Evolutionary conservation across 495 filamentous ascomycete genomes (phyloP), one percentile per base, ranked within the genome.

Genomic region (Penicillium dipodomyicola): DNA sequence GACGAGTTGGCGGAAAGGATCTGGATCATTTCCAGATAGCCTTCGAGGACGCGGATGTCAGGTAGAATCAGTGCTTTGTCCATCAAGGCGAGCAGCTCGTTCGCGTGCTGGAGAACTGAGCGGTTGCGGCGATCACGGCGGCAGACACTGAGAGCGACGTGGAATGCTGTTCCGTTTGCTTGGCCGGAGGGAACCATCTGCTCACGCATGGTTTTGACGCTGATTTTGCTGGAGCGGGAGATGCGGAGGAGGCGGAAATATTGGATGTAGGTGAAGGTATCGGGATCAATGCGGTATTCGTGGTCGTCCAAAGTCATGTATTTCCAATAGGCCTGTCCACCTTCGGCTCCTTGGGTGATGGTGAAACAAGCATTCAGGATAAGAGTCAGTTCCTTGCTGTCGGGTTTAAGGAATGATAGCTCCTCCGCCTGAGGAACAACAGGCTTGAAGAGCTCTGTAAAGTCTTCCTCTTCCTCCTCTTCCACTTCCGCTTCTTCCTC

Each of bases 291-390:
- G 22, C 63, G 67, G 63, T 82, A 72, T 3, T 65, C 30, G 1
- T 65, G 62, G 6, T 67, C 56, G 1, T 67, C 69, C 20, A 67
- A 54, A 0, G 87, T 90, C 57, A 97, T 73, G 11, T 85, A 63
- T 9, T 84, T 68, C 91, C 91, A 96, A 73, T 97, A 96, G 14
- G 75, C 72, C 27, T 72, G 67, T 12, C 83, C 86, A 35, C 62
- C 41, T 4, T 61, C 59, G 5, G 61, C 42, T 4, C 60, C 69
- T 50, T 77, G 70, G 1, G 61, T 65, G 56, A 76, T 65, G 23
- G 53, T 56, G 22, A 62, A 40, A 54, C 88, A 84, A 6, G 87
- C 80, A 47, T 84, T 71, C 41, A 94, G 60, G 27, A 93, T 64
- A 14, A 93, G 62, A 19, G 86, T 87, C 2, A 97, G 80, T 0